Percentiles rank a stretch among this genome's conserved stretches.
These are phyloP conservation scores for Candida wancherniae DNA, from an alignment of 805 yeast genomes.

Conservation along the genomic window DNA sequence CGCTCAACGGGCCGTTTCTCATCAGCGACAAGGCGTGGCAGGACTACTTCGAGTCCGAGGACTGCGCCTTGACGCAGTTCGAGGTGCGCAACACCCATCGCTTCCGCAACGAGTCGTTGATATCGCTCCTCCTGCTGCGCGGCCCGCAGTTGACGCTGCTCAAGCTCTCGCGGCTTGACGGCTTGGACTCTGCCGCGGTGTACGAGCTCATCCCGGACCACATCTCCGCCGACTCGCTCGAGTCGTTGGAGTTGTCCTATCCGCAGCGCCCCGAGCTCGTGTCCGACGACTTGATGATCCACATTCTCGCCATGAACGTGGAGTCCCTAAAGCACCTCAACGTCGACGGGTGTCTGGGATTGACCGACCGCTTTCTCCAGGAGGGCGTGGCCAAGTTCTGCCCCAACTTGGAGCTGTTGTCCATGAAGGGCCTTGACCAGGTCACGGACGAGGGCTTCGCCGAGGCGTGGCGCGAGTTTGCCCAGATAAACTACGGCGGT, in stretches of 20 bases:
- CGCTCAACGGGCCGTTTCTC: slow-evolving; percentile 87
- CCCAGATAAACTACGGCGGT: slow-evolving; percentile 45
- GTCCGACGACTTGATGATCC: slow-evolving; percentile 61
- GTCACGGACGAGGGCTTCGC: slow-evolving; percentile 66
- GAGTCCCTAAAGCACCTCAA: slow-evolving; percentile 51
- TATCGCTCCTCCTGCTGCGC: slow-evolving; percentile 57
- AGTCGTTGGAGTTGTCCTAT: slow-evolving; percentile 59
- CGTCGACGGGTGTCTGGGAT: slow-evolving; percentile 67
- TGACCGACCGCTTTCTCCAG: slow-evolving; percentile 59
- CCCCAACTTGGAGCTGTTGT: slow-evolving; percentile 50
- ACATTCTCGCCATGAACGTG: slow-evolving; percentile 59
- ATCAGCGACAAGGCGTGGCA: slow-evolving; percentile 77
- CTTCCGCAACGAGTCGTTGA: slow-evolving; percentile 62
- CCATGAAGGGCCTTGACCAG: slow-evolving; percentile 56
- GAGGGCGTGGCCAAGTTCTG: slow-evolving; percentile 61
- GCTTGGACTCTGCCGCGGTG: slow-evolving; percentile 51
- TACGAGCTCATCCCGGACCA: slow-evolving; percentile 65
- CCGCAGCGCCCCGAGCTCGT: slow-evolving; percentile 64
- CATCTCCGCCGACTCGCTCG: slow-evolving; percentile 41
- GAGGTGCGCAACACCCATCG: slow-evolving; percentile 80
- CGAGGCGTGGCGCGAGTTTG: slow-evolving; percentile 55
- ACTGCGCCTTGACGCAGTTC: slow-evolving; percentile 51
- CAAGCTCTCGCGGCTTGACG: slow-evolving; percentile 67
- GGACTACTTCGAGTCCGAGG: slow-evolving; percentile 57
- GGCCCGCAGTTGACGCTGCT: slow-evolving; percentile 49